Evolutionary conservation across 345 rosid genomes (phyloP).

Genomic region (Moricandia moricandioides): DNA sequence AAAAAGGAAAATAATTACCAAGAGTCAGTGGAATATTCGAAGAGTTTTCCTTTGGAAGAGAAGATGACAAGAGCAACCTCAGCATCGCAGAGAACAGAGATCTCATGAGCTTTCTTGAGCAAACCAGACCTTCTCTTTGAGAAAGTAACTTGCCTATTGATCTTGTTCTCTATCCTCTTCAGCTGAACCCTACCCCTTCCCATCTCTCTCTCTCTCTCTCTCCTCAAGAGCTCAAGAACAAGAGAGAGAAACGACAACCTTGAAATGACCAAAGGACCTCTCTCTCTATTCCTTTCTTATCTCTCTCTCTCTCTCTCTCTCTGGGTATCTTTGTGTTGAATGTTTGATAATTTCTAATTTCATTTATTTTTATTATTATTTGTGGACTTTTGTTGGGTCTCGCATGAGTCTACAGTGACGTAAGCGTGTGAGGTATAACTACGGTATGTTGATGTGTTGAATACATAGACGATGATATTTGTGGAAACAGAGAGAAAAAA

Average conservation of each 20-base stretch:
- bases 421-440: slow-evolving; percentile 29
- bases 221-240: slow-evolving; percentile 16
- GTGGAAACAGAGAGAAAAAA: slow-evolving; percentile 22
- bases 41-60: slow-evolving; percentile 84
- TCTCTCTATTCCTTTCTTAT: slow-evolving; percentile 12
- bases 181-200: slow-evolving; percentile 91
- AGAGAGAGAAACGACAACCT: slow-evolving; percentile 32
- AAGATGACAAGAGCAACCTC: slow-evolving; percentile 74
- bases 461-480: slow-evolving; percentile 32
- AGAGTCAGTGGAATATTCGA: slow-evolving; percentile 69
- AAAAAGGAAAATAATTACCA: slow-evolving; percentile 40
- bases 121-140: slow-evolving; percentile 79
- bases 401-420: slow-evolving; percentile 32
- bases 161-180: slow-evolving; percentile 92
- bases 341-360: slow-evolving; percentile 13
- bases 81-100: slow-evolving; percentile 84
- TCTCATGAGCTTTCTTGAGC: slow-evolving; percentile 86
- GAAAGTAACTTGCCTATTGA: slow-evolving; percentile 84
- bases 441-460: slow-evolving; percentile 27
- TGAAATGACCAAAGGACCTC: slow-evolving; percentile 31
- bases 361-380: not conserved
- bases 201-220: slow-evolving; percentile 52
- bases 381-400: slow-evolving; percentile 24
- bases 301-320: slow-evolving; percentile 35
- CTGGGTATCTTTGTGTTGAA: slow-evolving; percentile 40